Evolutionary conservation across 2,329 filamentous ascomycete genomes (phyloP), one percentile per base, ranked within the genome.

Genomic region (Neopestalotiopsis rosae): DNA sequence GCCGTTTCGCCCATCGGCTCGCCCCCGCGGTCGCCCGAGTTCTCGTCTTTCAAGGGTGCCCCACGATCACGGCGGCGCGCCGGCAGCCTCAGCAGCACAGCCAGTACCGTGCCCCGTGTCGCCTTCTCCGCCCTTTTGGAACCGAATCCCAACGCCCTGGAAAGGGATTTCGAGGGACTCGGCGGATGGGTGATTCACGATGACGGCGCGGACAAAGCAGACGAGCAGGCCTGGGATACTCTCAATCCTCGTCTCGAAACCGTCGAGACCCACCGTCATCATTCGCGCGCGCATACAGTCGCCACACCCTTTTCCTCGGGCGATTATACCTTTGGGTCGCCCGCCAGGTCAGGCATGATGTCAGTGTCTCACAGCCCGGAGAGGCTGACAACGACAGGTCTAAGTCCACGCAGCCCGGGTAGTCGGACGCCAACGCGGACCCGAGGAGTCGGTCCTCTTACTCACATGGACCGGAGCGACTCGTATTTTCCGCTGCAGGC

Each of bases 121-220:
- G 69, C 68, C 12, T 67, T 71, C 45, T 69, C 70, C 7, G 73
- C 84, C 58, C 79, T 82, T 5, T 73, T 88, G 17, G 78, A 83
- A 14, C 82, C 85, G 7, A 86, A 83, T 32, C 57, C 24, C 69
- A 77, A 86, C 42, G 87, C 87, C 0, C 78, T 86, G 3, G 84
- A 86, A 66, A 80, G 88, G 38, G 88, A 90, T 74, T 90, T 86
- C 71, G 88, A 90, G 72, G 88, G 88, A 7, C 77, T 90, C 1
- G 88, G 88, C 20, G 88, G 88, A 2, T 90, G 88, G 87, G 80
- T 87, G 62, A 71, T 88, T 1, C 71, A 71, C 42, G 62, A 71
- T 12, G 61, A 71, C 13, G 71, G 74, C 61, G 68, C 71, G 1
- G 71, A 71, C 17, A 76, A 79, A 13, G 74, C 76, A 42, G 82